Evolutionary conservation across 208 protist species (phyloP).

Genomic region (Acanthamoeba triangularis): DNA sequence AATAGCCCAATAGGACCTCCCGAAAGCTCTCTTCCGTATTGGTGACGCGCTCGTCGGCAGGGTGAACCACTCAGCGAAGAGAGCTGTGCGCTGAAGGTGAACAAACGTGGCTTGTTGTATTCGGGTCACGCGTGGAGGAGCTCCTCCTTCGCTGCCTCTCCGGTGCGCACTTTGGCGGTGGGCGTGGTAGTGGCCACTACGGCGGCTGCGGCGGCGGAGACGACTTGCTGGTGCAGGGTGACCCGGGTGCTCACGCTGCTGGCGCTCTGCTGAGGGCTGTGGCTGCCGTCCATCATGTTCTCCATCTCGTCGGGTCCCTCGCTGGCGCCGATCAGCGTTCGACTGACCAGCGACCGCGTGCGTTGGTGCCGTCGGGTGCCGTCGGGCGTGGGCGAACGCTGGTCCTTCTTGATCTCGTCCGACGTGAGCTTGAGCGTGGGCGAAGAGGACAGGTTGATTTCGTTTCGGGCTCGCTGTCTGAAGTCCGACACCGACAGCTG

Average conservation of each 20-base stretch:
- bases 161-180: not conserved
- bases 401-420: constrained; percentile 39
- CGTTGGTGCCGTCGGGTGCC: not conserved
- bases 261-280: not conserved
- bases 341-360: constrained; percentile 6
- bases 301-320: constrained; percentile 49
- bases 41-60: too few relatives aligned
- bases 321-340: not conserved
- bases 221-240: not conserved
- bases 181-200: not conserved
- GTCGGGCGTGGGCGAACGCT: not conserved
- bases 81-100: too few relatives aligned
- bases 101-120: too few relatives aligned
- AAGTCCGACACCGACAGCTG: constrained; percentile 55
- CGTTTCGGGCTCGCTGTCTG: not conserved
- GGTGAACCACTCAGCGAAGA: too few relatives aligned
- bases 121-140: not conserved
- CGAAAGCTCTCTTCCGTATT: too few relatives aligned
- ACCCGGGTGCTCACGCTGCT: not conserved
- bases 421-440: constrained; percentile 49
- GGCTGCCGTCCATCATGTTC: not conserved
- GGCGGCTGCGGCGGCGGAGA: not conserved
- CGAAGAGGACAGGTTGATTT: constrained; percentile 46
- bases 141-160: not conserved
- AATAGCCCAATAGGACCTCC: too few relatives aligned